Base-by-base conservation (phyloP, 257 asterid species). In the Orobanche coerulescens region DNA sequence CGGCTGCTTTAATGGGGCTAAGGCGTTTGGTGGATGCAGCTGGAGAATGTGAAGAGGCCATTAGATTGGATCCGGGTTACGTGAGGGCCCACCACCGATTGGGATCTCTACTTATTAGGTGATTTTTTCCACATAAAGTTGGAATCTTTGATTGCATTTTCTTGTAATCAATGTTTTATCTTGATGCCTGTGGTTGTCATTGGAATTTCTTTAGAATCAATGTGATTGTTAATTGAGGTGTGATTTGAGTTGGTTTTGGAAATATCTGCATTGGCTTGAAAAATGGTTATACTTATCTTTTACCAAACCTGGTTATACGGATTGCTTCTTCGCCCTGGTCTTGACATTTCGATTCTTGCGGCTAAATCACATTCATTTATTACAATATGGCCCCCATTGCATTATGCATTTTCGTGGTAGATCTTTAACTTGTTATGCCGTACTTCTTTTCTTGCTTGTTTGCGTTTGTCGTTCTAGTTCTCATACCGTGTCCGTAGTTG, bases 41-140 rank as follows among this genome's bases (percentile, higher is more conserved):
- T 54, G 72, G 70, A 73, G 98, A 88, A 68, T 92, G 91, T 53
- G 95, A 82, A 58, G 95, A 84, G 78, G 96, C 98, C 10, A 77
- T 92, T 71, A 73, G 77, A 75, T 73, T 88, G 87, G 94, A 92
- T 82, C 98, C 95, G 6, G 76, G 81, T 14, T 92, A 92, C 53
- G 81, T 73, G 18, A 74, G 82, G 73, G 98, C 96, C 3, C 96
- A 88, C 74, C 94, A 81, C 54, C 95, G 98, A 0, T 75, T 92
- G 66, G 98, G 95, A 68, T 81, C 90, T 62, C 65, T 92, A 71
- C 75, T 84, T 71, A 75, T 86, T 69, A 82, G 96, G 98, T 92
- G 81, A 84, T 83, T 79, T 54, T 34, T 25, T 65, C 24, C 5
- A 52, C 7, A 37, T 36, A 43, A 46, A 61, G 53, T 49, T 57